phyloP scores from a whole-genome alignment of 2,329 filamentous ascomycete species.

The Zopfia rhizophila region DNA sequence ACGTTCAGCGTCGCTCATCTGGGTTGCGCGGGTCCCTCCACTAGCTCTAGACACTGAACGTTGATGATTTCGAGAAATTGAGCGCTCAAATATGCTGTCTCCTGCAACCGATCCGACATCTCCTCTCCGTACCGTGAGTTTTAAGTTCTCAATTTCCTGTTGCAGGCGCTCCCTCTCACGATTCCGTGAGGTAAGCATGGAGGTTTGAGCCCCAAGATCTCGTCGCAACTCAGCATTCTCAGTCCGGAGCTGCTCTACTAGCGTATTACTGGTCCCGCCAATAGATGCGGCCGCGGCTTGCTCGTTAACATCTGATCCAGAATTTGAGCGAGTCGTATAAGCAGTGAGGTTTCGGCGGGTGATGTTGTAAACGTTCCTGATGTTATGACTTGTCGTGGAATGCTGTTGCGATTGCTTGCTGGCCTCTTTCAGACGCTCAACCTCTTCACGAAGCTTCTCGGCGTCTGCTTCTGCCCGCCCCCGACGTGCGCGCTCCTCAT shows the following conservation, averaged over 20 bases:
- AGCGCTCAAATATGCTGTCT: conserved; percentile 94
- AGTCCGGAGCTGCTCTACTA: conserved; percentile 87
- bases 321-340: conserved; percentile 49
- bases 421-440: conserved; percentile 72
- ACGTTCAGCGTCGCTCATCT: conserved; percentile 77
- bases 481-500: conserved; percentile 87
- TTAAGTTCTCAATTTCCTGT: conserved; percentile 96
- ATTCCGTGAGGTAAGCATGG: conserved; percentile 95
- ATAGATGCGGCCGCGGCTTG: conserved; percentile 35
- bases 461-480: conserved; percentile 94
- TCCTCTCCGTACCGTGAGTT: conserved; percentile 82
- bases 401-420: conserved; percentile 42
- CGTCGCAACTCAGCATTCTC: conserved; percentile 93
- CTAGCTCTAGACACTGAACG: conserved; percentile 80
- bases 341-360: conserved; percentile 52
- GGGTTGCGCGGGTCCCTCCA: conserved; percentile 64
- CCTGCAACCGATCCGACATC: conserved; percentile 72
- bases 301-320: conserved; percentile 53
- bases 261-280: conserved; percentile 67
- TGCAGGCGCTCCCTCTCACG: conserved; percentile 94
- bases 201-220: conserved; percentile 94
- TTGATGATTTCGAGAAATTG: conserved; percentile 82
- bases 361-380: conserved; percentile 50
- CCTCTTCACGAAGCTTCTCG: conserved; percentile 82
- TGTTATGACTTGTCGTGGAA: conserved; percentile 49